phyloP scores from a whole-genome alignment of 257 asterid genomes.

The Coffea eugenioides region DNA sequence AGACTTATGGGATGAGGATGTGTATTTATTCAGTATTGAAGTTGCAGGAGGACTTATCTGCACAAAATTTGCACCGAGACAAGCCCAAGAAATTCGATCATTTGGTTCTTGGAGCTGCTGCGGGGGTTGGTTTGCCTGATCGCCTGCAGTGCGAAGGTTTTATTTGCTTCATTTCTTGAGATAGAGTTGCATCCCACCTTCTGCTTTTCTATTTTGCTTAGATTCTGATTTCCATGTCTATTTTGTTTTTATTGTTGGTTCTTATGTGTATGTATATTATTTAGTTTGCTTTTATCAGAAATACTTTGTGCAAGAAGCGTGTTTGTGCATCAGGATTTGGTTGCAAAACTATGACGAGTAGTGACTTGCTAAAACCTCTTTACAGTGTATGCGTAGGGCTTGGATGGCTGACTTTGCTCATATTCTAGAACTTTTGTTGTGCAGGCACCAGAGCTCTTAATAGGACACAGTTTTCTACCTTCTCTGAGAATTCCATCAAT shows the following conservation, averaged over 20 bases:
- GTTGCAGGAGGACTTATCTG: slow-evolving; percentile 40
- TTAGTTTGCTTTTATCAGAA: neutral
- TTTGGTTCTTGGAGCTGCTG: slow-evolving; percentile 80
- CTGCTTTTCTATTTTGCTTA: neutral
- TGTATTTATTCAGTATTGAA: slow-evolving; percentile 55
- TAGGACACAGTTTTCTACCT: slow-evolving; percentile 40
- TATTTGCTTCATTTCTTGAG: neutral
- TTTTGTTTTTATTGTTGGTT: neutral
- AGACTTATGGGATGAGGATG: neutral
- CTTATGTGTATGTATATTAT: no score
- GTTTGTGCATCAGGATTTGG: neutral
- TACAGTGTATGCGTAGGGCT: neutral
- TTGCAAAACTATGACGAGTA: neutral
- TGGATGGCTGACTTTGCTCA: slow-evolving; percentile 17
- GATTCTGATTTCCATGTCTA: neutral
- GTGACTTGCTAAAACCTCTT: neutral
- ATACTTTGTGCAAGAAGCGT: neutral
- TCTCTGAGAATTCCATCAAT: slow-evolving; percentile 24
- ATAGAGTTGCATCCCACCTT: neutral
- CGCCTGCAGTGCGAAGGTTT: slow-evolving; percentile 89
- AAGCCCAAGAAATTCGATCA: slow-evolving; percentile 60
- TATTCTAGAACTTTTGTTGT: slow-evolving; percentile 11
- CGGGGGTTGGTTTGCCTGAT: slow-evolving; percentile 71
- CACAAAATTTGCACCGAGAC: slow-evolving; percentile 30
- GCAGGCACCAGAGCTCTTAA: slow-evolving; percentile 76